A percentile compares a stretch with the other conserved stretches of the same genome.
These are phyloP conservation scores for Arabidopsis suecica DNA, from an alignment of 345 rosid species.

Conservation along the genomic window DNA sequence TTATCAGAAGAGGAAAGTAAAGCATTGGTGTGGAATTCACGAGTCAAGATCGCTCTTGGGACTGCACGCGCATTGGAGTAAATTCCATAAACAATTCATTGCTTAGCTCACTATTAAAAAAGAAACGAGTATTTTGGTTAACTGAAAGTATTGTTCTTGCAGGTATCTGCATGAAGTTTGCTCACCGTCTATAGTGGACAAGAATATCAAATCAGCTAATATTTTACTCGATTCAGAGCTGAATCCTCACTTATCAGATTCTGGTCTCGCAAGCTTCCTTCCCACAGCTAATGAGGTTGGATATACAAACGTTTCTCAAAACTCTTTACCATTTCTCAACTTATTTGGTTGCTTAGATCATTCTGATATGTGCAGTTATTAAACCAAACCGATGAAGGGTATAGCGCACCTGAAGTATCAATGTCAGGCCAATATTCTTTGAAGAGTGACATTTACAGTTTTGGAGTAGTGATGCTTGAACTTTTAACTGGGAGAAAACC, in stretches of 20 bases:
- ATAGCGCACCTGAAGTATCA: conserved; percentile 89
- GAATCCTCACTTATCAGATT: conserved; percentile 94
- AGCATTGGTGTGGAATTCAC: conserved; percentile 88
- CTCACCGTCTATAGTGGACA: conserved; percentile 86
- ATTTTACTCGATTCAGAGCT: conserved; percentile 81
- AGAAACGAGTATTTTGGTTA: background rate
- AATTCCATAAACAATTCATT: conserved; percentile 35
- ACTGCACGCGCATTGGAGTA: conserved; percentile 96
- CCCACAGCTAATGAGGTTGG: conserved; percentile 84
- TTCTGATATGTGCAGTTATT: conserved; percentile 54
- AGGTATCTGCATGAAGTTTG: conserved; percentile 98
- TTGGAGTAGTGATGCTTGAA: conserved; percentile 98
- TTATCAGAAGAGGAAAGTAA: conserved; percentile 74
- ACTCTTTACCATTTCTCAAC: background rate
- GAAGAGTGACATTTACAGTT: conserved; percentile 90
- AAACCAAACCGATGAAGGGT: conserved; percentile 67
- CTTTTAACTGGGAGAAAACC: conserved; percentile 97
- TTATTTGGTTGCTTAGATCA: conserved; percentile 22
- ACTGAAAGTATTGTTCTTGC: conserved; percentile 31
- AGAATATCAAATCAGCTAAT: conserved; percentile 90
- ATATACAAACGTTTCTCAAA: conserved; percentile 1
- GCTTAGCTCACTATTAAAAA: background rate
- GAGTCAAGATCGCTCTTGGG: conserved; percentile 94
- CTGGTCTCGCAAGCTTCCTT: conserved; percentile 78
- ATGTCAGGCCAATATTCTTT: conserved; percentile 89